Base-by-base conservation (phyloP, 192 early-diverging fungal species). In the Polychytrium aggregatum region DNA sequence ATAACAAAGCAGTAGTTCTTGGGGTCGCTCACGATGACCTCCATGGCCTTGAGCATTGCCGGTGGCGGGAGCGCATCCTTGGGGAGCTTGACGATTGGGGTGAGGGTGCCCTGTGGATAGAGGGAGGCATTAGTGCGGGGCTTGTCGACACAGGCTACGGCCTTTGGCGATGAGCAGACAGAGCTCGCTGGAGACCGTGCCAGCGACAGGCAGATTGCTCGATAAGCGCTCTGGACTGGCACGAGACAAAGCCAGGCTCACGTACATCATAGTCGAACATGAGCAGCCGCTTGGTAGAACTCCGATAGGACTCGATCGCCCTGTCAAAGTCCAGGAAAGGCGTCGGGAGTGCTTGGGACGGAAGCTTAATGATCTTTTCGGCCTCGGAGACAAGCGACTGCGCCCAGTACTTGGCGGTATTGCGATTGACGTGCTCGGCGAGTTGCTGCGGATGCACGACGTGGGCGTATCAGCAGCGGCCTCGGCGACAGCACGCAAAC, bases 181-280 rank as follows among this genome's bases (percentile, higher is more conserved):
- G n/a, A n/a, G n/a, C n/a, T n/a, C n/a, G n/a, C n/a, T n/a, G n/a
- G n/a, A n/a, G n/a, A n/a, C n/a, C n/a, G n/a, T n/a, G n/a, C n/a
- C n/a, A n/a, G n/a, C n/a, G n/a, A n/a, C n/a, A n/a, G n/a, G n/a
- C n/a, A n/a, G n/a, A 52, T 20, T 5, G 29, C 27, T 22, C 27
- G 45, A 39, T 5, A 18, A 46, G 22, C 17, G 22, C 4, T n/a
- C 4, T n/a, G n/a, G 22, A 41, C 4, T 41, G n/a, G 22, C 39
- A n/a, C 39, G 44, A 5, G 40, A 18, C 1, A n/a, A 1, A 26
- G 16, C 36, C 8, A 33, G 29, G 21, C 13, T 31, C 2, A 36
- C 64, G 55, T 71, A 78, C 82, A 53, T 97, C 94, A 60, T 97
- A 97, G 53, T 97, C 92, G 60, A 98, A 88, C 67, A 93, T 78